Evolutionary conservation across 2,329 filamentous ascomycete species (phyloP).

Genomic region (Myriosclerotinia curreyana): DNA sequence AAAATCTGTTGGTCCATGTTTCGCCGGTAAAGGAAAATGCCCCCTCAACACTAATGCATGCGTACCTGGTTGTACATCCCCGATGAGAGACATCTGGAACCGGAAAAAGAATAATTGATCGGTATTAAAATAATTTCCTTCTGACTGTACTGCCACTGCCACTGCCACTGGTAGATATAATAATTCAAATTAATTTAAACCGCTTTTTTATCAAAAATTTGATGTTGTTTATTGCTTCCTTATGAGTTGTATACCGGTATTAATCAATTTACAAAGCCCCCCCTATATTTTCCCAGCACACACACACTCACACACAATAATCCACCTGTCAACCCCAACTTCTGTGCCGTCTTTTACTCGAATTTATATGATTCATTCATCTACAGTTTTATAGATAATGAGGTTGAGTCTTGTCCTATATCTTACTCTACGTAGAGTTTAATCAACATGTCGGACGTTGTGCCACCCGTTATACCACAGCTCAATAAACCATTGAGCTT

Average conservation of each 20-base stretch:
- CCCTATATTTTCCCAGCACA: neutral
- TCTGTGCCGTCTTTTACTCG: neutral
- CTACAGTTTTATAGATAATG: conserved; percentile 8
- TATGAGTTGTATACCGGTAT: neutral
- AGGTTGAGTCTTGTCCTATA: conserved; percentile 9
- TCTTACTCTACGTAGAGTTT: conserved; percentile 19
- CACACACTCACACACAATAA: neutral
- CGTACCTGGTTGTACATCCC: neutral
- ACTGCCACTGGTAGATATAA: neutral
- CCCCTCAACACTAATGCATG: conserved; percentile 8
- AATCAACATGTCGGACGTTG: conserved; percentile 30
- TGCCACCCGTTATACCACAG: conserved; percentile 28
- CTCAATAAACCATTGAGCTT: conserved; percentile 34
- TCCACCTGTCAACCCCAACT: neutral
- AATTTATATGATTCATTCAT: neutral
- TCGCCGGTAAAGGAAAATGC: neutral
- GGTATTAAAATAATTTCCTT: conserved; percentile 10
- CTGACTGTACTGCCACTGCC: neutral
- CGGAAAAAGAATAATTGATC: neutral
- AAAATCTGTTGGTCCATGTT: neutral
- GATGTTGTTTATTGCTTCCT: neutral
- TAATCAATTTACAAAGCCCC: neutral
- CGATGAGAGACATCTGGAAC: conserved; percentile 6
- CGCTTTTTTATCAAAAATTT: neutral
- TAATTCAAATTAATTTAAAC: neutral